phyloP scores from a whole-genome alignment of 768 basidiomycete genomes.

The Pleurotus ostreatus region DNA sequence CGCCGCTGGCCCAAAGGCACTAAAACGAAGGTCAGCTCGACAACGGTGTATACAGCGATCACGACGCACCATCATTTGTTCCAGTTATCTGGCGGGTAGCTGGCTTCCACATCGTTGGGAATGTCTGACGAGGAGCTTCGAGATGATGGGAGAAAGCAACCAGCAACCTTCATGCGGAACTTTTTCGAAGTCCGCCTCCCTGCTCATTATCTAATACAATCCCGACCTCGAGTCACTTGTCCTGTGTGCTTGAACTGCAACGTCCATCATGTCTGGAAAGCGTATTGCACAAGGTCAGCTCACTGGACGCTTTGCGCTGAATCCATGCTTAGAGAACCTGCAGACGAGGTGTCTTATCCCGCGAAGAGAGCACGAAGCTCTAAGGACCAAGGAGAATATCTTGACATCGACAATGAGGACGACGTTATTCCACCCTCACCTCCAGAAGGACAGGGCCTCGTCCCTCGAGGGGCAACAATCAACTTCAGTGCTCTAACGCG shows the following conservation, averaged over 20 bases:
- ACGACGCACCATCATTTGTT: slow-evolving; percentile 83
- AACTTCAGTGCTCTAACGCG: slow-evolving; percentile 83
- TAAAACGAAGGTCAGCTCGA: slow-evolving; percentile 23
- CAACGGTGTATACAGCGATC: slow-evolving; percentile 6
- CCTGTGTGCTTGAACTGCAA: neutral
- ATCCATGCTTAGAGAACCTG: neutral
- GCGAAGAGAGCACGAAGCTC: slow-evolving; percentile 42
- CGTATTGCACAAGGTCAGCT: slow-evolving; percentile 34
- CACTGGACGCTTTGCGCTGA: neutral
- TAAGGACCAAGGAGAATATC: slow-evolving; percentile 51
- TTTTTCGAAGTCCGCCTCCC: slow-evolving; percentile 28
- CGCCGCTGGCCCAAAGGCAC: slow-evolving; percentile 85
- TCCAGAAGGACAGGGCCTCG: slow-evolving; percentile 42
- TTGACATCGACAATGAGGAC: slow-evolving; percentile 56
- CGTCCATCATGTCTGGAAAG: slow-evolving; percentile 30
- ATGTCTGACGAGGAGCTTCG: slow-evolving; percentile 15
- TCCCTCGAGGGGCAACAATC: slow-evolving; percentile 76
- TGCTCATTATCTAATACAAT: neutral
- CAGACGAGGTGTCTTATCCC: slow-evolving; percentile 24
- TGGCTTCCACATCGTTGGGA: slow-evolving; percentile 71
- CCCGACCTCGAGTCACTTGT: neutral
- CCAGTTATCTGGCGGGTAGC: slow-evolving; percentile 88
- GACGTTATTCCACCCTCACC: slow-evolving; percentile 52
- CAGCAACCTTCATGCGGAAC: slow-evolving; percentile 10
- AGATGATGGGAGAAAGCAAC: slow-evolving; percentile 24